Percentiles rank a stretch among this genome's conserved stretches.
phyloP scores from a whole-genome alignment of 768 basidiomycete genomes.

The Rhodotorula toruloides region DNA sequence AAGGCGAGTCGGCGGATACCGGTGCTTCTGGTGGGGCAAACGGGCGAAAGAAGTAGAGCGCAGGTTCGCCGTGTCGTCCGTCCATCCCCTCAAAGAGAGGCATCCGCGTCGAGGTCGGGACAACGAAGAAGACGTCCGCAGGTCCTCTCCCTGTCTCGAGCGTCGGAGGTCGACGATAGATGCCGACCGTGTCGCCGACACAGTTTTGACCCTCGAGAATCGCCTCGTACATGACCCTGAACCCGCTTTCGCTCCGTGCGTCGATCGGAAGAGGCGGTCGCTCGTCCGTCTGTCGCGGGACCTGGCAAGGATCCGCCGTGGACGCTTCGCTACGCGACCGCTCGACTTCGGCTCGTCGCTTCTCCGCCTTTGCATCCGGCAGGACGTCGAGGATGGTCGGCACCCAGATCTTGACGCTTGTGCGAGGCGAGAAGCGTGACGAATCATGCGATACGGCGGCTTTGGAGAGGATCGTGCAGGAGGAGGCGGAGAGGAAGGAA shows the following conservation, averaged over 20 bases:
- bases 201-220: conserved; percentile 15
- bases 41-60: conserved; percentile 19
- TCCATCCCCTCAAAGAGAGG: neutral
- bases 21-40: neutral
- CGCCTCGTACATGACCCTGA: conserved; percentile 9
- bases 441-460: neutral
- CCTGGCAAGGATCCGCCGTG: neutral
- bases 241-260: neutral
- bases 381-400: neutral
- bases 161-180: neutral
- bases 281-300: neutral
- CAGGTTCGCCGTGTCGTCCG: neutral
- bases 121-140: conserved; percentile 1
- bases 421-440: neutral
- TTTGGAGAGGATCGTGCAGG: neutral
- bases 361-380: neutral
- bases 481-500: neutral
- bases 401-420: conserved; percentile 12
- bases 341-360: neutral
- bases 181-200: conserved; percentile 13
- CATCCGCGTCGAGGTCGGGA: neutral
- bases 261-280: neutral
- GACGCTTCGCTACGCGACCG: neutral
- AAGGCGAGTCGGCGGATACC: neutral
- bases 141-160: neutral